These are phyloP conservation scores for Fraxinus quadrangulata DNA, from an alignment of 257 asterid species.

Conservation along the genomic window DNA sequence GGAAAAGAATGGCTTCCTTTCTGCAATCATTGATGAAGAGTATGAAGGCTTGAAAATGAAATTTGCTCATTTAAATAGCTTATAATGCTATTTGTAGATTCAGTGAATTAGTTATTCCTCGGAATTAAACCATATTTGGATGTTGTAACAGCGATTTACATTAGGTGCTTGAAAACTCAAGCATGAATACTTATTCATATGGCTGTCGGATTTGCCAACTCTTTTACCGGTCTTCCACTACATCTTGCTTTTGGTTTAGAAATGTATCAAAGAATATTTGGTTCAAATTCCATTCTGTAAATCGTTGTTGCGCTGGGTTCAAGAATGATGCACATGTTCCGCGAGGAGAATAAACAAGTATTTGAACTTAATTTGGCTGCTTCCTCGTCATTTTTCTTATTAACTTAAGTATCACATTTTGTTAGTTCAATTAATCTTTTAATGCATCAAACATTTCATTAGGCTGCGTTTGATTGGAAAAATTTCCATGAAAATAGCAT, in stretches of 20 bases:
- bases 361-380: not conserved
- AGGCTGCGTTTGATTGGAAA: too few relatives aligned
- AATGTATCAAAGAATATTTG: too few relatives aligned
- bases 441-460: not conserved
- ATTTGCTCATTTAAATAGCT: not conserved
- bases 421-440: not conserved
- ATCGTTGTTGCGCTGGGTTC: not conserved
- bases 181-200: not conserved
- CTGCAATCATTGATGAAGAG: not conserved
- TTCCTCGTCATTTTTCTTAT: not conserved
- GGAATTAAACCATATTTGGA: not conserved
- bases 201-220: not conserved
- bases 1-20: not conserved
- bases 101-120: not conserved
- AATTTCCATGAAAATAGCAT: too few relatives aligned
- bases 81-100: not conserved
- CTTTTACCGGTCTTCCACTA: not conserved
- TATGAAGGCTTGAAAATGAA: not conserved
- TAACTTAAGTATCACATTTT: too few relatives aligned
- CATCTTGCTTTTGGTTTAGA: not conserved
- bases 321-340: slow-evolving; percentile 3
- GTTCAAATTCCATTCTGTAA: not conserved
- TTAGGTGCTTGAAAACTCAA: not conserved
- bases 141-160: too few relatives aligned
- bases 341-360: slow-evolving; percentile 19